A percentile compares a stretch with the other conserved stretches of the same genome.
These are phyloP conservation scores for Mycosarcoma maydis DNA, from an alignment of 1,284 basidiomycete genomes.

Conservation along the genomic window DNA sequence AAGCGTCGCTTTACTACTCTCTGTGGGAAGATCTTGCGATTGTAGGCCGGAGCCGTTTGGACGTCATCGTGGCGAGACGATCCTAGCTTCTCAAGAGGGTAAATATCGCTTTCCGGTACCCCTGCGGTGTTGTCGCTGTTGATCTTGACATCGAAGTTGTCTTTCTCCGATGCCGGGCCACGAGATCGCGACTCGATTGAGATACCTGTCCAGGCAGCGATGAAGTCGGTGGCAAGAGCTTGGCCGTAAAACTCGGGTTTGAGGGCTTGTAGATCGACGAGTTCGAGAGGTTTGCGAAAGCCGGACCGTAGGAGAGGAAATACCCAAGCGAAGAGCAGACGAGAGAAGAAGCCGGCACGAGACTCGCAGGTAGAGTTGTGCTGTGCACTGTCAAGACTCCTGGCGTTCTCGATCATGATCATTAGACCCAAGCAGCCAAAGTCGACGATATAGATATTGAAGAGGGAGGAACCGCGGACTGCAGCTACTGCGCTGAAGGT, in stretches of 20 bases:
- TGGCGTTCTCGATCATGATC: slow-evolving; percentile 46
- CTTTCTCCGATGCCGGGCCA: slow-evolving; percentile 16
- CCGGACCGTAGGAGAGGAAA: slow-evolving; percentile 41
- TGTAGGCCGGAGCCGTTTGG: neutral
- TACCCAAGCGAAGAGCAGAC: slow-evolving; percentile 49
- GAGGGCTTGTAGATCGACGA: slow-evolving; percentile 43
- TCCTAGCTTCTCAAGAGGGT: too few relatives aligned
- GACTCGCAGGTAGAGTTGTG: slow-evolving; percentile 35
- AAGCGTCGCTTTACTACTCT: slow-evolving; percentile 18
- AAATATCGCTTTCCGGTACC: too few relatives aligned
- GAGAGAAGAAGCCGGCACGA: slow-evolving; percentile 50
- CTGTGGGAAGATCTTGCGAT: slow-evolving; percentile 19
- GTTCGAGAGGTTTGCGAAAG: slow-evolving; percentile 31
- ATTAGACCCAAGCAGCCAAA: slow-evolving; percentile 40
- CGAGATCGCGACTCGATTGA: slow-evolving; percentile 1
- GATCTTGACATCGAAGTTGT: too few relatives aligned
- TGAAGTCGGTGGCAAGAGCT: slow-evolving; percentile 23
- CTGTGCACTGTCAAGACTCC: slow-evolving; percentile 14
- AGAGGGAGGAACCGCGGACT: slow-evolving; percentile 29
- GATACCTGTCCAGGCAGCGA: slow-evolving; percentile 29
- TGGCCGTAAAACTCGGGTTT: slow-evolving; percentile 35
- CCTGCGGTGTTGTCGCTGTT: too few relatives aligned
- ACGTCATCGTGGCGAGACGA: too few relatives aligned
- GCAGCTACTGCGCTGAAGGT: slow-evolving; percentile 38
- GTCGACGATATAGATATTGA: slow-evolving; percentile 26